These are phyloP conservation scores for Rutidosis leptorrhynchoides DNA, from an alignment of 129 eudicot genomes.

Conservation along the genomic window DNA sequence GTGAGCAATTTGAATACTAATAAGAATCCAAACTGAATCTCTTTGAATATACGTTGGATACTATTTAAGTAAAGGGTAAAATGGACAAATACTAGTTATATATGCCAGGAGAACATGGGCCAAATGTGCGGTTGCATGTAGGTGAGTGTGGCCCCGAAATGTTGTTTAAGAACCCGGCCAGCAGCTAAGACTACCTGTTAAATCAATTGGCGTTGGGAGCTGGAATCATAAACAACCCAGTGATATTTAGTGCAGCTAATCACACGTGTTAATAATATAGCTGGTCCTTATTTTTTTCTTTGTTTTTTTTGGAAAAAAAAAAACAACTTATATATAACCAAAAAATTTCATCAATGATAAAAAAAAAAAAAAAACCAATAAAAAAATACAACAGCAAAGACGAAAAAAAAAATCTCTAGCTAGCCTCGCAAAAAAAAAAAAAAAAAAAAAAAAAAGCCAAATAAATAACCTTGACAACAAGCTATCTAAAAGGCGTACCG, in stretches of 20 bases:
- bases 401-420: no score
- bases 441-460: no score
- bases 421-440: no score
- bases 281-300: neutral
- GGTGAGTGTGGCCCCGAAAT: slow-evolving; percentile 34
- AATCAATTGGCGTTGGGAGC: slow-evolving; percentile 25
- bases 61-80: slow-evolving; percentile 5
- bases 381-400: no score
- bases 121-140: slow-evolving; percentile 49
- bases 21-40: neutral
- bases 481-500: no score
- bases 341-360: no score
- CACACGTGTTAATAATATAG: slow-evolving; percentile 17
- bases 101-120: slow-evolving; percentile 29
- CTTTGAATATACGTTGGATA: neutral
- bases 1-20: neutral
- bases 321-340: no score
- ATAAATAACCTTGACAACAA: no score
- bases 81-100: neutral
- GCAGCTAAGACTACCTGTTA: neutral
- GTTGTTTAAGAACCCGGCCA: slow-evolving; percentile 6
- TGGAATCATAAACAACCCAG: slow-evolving; percentile 23
- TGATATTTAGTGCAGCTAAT: neutral
- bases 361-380: no score
- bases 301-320: no score